These are phyloP conservation scores for Penicillium longicatenatum DNA, from an alignment of 495 filamentous ascomycete species.

Conservation along the genomic window DNA sequence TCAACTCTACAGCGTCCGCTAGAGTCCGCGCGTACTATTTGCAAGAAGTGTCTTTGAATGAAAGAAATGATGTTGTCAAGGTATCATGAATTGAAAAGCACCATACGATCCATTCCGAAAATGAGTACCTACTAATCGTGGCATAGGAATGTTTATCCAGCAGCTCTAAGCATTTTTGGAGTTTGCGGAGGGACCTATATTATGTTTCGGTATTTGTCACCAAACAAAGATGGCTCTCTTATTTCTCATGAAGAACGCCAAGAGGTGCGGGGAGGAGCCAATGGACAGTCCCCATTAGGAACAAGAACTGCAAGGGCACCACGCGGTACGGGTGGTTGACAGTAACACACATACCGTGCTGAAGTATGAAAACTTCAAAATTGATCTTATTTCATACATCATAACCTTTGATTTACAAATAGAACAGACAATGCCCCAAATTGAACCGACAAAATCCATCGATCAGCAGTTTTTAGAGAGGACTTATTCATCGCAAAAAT, in stretches of 20 bases:
- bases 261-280: constrained; percentile 3
- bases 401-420: background rate
- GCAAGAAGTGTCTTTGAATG: background rate
- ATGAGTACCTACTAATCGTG: background rate
- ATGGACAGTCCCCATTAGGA: constrained; percentile 7
- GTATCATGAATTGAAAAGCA: background rate
- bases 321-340: constrained; percentile 6
- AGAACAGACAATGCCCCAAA: background rate
- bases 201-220: constrained; percentile 7
- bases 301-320: constrained; percentile 9
- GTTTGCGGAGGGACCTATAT: constrained; percentile 5
- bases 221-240: constrained; percentile 16
- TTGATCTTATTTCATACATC: background rate
- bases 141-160: background rate
- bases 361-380: background rate
- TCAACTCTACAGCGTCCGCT: too few relatives aligned
- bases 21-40: background rate
- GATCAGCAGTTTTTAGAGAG: too few relatives aligned
- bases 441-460: too few relatives aligned
- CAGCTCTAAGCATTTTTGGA: background rate
- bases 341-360: background rate
- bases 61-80: background rate
- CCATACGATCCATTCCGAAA: background rate
- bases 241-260: constrained; percentile 21
- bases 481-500: too few relatives aligned